These are phyloP conservation scores for Phytophthora fragariae DNA, from an alignment of 352 stramenopile genomes.

Conservation along the genomic window DNA sequence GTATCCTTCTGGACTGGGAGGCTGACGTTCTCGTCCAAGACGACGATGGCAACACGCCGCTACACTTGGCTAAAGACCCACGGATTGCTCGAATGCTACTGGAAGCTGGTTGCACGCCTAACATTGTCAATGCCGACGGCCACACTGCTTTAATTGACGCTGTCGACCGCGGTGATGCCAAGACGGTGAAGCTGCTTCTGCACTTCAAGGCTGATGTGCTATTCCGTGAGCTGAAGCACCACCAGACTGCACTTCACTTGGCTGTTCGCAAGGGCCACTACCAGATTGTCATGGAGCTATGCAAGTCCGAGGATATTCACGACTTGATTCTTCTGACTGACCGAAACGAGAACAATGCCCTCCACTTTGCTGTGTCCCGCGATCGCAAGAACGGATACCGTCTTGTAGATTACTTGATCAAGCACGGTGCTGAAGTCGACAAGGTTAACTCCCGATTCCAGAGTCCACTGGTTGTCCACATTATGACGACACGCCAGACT, in stretches of 20 bases:
- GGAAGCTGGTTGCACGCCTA: slow-evolving; percentile 82
- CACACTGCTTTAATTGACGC: slow-evolving; percentile 83
- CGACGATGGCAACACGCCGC: slow-evolving; percentile 83
- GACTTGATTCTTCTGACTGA: slow-evolving; percentile 79
- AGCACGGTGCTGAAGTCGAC: slow-evolving; percentile 83
- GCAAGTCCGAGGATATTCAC: slow-evolving; percentile 71
- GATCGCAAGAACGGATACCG: slow-evolving; percentile 86
- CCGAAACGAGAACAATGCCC: slow-evolving; percentile 86
- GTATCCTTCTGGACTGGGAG: slow-evolving; percentile 84
- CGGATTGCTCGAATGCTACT: slow-evolving; percentile 84
- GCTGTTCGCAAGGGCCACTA: slow-evolving; percentile 88
- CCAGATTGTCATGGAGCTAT: slow-evolving; percentile 87
- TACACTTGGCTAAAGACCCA: slow-evolving; percentile 83
- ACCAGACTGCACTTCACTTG: slow-evolving; percentile 84
- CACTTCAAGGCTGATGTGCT: slow-evolving; percentile 88
- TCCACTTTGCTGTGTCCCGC: slow-evolving; percentile 84
- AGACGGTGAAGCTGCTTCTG: slow-evolving; percentile 82
- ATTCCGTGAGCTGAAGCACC: slow-evolving; percentile 87
- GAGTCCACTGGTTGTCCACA: slow-evolving; percentile 81
- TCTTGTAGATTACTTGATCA: slow-evolving; percentile 86
- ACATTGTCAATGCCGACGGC: slow-evolving; percentile 86
- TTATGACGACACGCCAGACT: slow-evolving; percentile 87
- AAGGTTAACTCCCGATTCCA: slow-evolving; percentile 87
- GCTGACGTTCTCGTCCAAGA: slow-evolving; percentile 83
- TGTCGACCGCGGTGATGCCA: slow-evolving; percentile 73